Percentiles rank a stretch among this genome's conserved stretches.
Evolutionary conservation across 148 eudicot species (phyloP).

Genomic region (Rhododendron ferrugineum): DNA sequence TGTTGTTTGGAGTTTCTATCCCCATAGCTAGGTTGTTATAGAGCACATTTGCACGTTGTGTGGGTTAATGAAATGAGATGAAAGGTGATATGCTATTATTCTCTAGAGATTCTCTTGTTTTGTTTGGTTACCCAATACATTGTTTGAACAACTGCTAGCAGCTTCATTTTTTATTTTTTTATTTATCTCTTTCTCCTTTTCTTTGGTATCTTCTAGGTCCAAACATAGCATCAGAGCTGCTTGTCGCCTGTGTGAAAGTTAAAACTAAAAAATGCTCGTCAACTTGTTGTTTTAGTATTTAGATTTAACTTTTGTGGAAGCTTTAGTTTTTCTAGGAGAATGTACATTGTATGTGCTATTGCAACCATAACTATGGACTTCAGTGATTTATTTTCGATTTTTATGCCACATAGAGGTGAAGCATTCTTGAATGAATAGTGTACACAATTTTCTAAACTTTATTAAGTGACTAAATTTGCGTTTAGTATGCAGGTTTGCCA

Average conservation of each 20-base stretch:
- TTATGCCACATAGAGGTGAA: background rate
- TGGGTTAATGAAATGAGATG: background rate
- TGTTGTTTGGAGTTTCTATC: background rate
- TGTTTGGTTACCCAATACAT: background rate
- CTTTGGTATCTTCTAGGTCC: background rate
- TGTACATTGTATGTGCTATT: background rate
- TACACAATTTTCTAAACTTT: background rate
- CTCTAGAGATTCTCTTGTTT: background rate
- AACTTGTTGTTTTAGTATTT: background rate
- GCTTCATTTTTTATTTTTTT: background rate
- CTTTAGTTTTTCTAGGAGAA: background rate
- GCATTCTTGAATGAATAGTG: background rate
- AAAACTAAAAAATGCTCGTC: background rate
- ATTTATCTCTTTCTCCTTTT: background rate
- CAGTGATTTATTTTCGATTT: background rate
- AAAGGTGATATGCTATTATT: background rate
- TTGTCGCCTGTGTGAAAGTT: background rate
- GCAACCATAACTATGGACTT: background rate
- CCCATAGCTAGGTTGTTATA: background rate
- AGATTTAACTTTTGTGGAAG: background rate
- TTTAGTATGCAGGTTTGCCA: slow-evolving; percentile 84
- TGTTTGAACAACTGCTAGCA: background rate
- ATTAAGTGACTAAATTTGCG: slow-evolving; percentile 15
- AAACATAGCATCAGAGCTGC: background rate
- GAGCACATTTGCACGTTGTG: background rate